These are phyloP conservation scores for Bremia lactucae DNA, from an alignment of 352 stramenopile species.

Conservation along the genomic window DNA sequence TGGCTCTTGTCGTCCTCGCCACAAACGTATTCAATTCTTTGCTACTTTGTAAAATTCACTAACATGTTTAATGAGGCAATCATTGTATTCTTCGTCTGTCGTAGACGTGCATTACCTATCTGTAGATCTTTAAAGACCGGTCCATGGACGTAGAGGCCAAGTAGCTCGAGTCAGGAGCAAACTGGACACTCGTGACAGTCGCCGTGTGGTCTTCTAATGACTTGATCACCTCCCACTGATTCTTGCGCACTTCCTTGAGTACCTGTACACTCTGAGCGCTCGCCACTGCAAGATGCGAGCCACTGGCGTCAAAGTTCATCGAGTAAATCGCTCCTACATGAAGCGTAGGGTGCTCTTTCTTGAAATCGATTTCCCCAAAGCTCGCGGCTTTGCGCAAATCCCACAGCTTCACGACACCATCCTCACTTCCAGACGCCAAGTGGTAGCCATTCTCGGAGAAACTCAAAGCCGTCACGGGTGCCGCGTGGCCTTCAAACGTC, in stretches of 20 bases:
- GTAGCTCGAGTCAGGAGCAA: constrained; percentile 51
- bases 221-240: constrained; percentile 49
- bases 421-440: constrained; percentile 70
- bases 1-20: constrained; percentile 27
- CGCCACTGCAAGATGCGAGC: constrained; percentile 44
- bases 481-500: constrained; percentile 77
- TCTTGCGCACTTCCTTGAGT: constrained; percentile 54
- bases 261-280: constrained; percentile 33
- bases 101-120: constrained; percentile 16
- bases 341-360: constrained; percentile 23
- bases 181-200: constrained; percentile 42
- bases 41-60: constrained; percentile 12
- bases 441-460: constrained; percentile 96
- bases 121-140: constrained; percentile 65
- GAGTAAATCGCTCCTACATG: constrained; percentile 35
- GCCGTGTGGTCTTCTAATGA: constrained; percentile 62
- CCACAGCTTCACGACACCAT: constrained; percentile 86
- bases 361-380: constrained; percentile 55
- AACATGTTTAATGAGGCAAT: constrained; percentile 1
- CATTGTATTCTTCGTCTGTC: not conserved
- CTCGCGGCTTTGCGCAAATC: constrained; percentile 89
- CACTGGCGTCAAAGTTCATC: constrained; percentile 52
- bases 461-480: constrained; percentile 55
- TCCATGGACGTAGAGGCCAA: constrained; percentile 65
- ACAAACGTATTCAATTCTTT: constrained; percentile 12